These are phyloP conservation scores for Aspergillus flavus DNA, from an alignment of 2,329 filamentous ascomycete species.

Conservation along the genomic window DNA sequence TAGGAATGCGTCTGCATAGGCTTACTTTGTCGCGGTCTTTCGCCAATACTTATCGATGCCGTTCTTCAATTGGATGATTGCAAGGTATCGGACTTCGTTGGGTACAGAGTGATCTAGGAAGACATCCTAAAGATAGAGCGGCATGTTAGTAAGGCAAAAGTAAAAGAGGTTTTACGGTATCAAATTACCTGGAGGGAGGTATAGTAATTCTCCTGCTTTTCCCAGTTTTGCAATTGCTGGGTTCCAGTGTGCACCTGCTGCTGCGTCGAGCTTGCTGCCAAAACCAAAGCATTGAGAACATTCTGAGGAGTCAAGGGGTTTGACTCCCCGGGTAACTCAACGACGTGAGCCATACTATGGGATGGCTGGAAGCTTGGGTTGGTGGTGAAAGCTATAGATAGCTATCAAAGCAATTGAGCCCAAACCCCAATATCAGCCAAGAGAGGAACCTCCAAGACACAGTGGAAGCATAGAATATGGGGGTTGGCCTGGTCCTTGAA, in stretches of 20 bases:
- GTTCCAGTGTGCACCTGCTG: slow-evolving; percentile 67
- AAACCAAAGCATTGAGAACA: slow-evolving; percentile 65
- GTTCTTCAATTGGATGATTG: slow-evolving; percentile 94
- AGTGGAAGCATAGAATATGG: slow-evolving; percentile 11
- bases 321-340: slow-evolving; percentile 82
- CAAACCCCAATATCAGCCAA: slow-evolving; percentile 8
- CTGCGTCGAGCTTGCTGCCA: slow-evolving; percentile 65
- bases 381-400: slow-evolving; percentile 2
- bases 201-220: slow-evolving; percentile 67
- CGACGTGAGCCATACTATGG: slow-evolving; percentile 65
- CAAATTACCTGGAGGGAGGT: slow-evolving; percentile 65
- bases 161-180: not conserved
- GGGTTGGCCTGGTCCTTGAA: not conserved
- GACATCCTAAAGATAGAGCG: slow-evolving; percentile 58
- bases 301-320: slow-evolving; percentile 67
- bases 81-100: slow-evolving; percentile 78
- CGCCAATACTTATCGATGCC: slow-evolving; percentile 96
- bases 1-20: slow-evolving; percentile 2
- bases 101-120: slow-evolving; percentile 81
- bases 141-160: not conserved
- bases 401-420: slow-evolving; percentile 6
- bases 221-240: slow-evolving; percentile 73
- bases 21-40: slow-evolving; percentile 69
- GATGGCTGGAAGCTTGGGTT: slow-evolving; percentile 6
- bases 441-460: slow-evolving; percentile 2